These are phyloP conservation scores for Termitomyces sp. DNA, from an alignment of 768 basidiomycete species.

Conservation along the genomic window DNA sequence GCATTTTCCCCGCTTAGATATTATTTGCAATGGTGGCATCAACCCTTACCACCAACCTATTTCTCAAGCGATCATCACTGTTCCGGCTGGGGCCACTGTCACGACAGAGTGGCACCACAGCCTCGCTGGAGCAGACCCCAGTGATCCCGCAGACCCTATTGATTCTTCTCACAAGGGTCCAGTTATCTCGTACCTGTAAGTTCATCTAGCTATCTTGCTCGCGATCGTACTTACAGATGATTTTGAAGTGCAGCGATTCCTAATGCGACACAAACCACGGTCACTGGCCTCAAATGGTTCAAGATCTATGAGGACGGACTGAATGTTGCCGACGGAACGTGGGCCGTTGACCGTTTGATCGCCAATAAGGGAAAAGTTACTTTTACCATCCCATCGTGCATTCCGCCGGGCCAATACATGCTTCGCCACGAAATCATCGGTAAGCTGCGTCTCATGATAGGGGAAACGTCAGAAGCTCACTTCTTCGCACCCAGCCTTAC, in stretches of 20 bases:
- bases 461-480: neutral
- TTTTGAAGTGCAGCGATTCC: slow-evolving; percentile 40
- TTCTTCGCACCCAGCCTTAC: slow-evolving; percentile 28
- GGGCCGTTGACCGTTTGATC: slow-evolving; percentile 44
- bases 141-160: slow-evolving; percentile 41
- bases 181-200: slow-evolving; percentile 45
- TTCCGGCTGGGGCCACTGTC: slow-evolving; percentile 47
- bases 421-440: slow-evolving; percentile 48
- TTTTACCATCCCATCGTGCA: slow-evolving; percentile 41
- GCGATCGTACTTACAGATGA: neutral
- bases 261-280: slow-evolving; percentile 36
- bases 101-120: slow-evolving; percentile 51
- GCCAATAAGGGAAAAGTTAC: slow-evolving; percentile 45
- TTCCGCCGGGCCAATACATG: slow-evolving; percentile 41
- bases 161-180: slow-evolving; percentile 51
- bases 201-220: neutral
- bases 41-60: slow-evolving; percentile 48
- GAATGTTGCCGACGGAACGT: slow-evolving; percentile 23
- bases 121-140: slow-evolving; percentile 33
- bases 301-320: slow-evolving; percentile 47
- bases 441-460: slow-evolving; percentile 12
- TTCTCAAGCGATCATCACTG: slow-evolving; percentile 37
- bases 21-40: slow-evolving; percentile 57
- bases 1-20: slow-evolving; percentile 11
- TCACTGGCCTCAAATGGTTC: slow-evolving; percentile 51